phyloP scores from a whole-genome alignment of 805 yeast species.

The Lipomyces orientalis region DNA sequence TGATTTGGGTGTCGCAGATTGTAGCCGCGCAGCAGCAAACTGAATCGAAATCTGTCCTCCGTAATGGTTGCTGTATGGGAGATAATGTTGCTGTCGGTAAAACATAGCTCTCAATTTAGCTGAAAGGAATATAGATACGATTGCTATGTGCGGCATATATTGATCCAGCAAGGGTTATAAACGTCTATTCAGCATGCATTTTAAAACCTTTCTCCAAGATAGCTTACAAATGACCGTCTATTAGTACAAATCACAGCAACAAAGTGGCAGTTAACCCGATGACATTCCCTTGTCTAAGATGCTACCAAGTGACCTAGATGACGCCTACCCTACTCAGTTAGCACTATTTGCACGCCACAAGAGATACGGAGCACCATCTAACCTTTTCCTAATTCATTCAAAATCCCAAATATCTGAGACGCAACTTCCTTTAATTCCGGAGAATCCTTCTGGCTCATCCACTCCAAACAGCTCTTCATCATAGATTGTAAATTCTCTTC shows the following conservation, averaged over 20 bases:
- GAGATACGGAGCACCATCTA: background rate
- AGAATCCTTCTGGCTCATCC: conserved; percentile 45
- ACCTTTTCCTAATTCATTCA: conserved; percentile 15
- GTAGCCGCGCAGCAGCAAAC: no score
- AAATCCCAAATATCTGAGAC: conserved; percentile 16
- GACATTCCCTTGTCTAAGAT: background rate
- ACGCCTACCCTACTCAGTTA: background rate
- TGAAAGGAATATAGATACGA: no score
- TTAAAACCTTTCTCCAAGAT: no score
- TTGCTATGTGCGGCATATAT: no score
- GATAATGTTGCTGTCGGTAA: no score
- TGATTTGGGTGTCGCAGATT: no score
- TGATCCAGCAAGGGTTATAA: no score
- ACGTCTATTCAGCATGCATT: no score
- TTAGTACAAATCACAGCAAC: background rate
- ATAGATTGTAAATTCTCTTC: conserved; percentile 40
- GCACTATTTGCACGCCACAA: background rate
- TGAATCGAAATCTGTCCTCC: no score
- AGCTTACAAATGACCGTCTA: no score
- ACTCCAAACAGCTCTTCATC: conserved; percentile 25
- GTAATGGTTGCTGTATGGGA: no score
- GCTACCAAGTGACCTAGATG: background rate
- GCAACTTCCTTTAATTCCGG: conserved; percentile 48
- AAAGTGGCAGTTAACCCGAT: background rate
- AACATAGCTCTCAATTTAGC: no score